Conservation (phyloP, 2,329 filamentous ascomycete genomes). For the Penicillium sp. region DNA sequence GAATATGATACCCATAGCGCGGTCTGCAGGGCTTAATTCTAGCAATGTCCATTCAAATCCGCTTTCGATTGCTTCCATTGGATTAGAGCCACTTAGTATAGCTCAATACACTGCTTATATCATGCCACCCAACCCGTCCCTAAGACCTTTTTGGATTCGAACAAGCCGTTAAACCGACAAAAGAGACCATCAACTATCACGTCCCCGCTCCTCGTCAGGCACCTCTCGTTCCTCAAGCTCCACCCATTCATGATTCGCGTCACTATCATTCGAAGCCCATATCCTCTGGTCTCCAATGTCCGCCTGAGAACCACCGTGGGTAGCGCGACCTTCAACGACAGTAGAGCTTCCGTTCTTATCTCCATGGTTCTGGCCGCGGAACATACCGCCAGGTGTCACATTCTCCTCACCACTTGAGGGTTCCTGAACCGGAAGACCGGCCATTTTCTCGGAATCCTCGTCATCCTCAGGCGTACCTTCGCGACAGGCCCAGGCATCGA, state of each 20-base stretch:
- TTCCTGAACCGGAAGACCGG: background rate
- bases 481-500: slow-evolving; percentile 54
- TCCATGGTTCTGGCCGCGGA: background rate
- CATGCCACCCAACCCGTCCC: too few species aligned
- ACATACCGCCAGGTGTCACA: slow-evolving; percentile 3
- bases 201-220: slow-evolving; percentile 26
- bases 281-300: slow-evolving; percentile 8
- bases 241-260: slow-evolving; percentile 24
- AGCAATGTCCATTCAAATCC: background rate
- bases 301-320: background rate
- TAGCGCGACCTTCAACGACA: background rate
- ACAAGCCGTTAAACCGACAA: background rate
- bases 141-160: background rate
- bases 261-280: slow-evolving; percentile 6
- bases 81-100: background rate
- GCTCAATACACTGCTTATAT: background rate
- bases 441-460: slow-evolving; percentile 27
- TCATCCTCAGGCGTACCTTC: slow-evolving; percentile 57
- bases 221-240: slow-evolving; percentile 21
- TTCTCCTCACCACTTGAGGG: background rate
- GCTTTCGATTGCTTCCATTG: background rate
- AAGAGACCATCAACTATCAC: background rate
- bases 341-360: background rate
- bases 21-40: background rate
- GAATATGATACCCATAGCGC: slow-evolving; percentile 13